Base-by-base conservation (phyloP, 352 stramenopile species). In the Phytophthora boehmeriae region DNA sequence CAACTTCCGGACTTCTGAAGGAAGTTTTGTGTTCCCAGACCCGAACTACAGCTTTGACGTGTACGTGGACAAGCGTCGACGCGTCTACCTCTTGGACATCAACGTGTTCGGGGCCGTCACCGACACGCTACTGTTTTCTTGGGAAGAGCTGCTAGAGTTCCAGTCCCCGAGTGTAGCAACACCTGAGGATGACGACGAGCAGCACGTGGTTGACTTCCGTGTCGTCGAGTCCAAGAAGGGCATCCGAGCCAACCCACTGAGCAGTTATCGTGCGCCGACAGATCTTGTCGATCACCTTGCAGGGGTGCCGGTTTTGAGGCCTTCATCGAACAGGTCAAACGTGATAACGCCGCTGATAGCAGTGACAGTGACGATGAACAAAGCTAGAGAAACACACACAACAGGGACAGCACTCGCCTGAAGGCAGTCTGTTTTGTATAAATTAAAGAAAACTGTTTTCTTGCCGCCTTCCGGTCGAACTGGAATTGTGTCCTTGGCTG, bases 91-190 rank as follows among this genome's bases (percentile, higher is more conserved):
- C 16, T 45, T 99, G 19, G 96, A 99, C 77, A 96, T 99, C 56
- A 99, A 98, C 75, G 87, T 98, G 11, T 98, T 96, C 77, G 87
- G 88, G 14, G 66, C 30, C 14, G 80, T 95, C n/a, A 98, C 96
- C 0, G 93, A 99, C 68, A 71, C 89, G 27, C 78, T 98, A n/a
- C 64, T 99, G 23, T 99, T 98, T 70, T 80, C 86, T 19, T 98
- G 93, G 93, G 67, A 86, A 6, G 93, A 99, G 60, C 59, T 94
- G 20, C 36, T 89, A 42, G 63, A 75, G 28, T 36, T 75, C 14
- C 64, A 70, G 11, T 62, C 50, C 5, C 54, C 39, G 1, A 63
- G 28, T 13, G 32, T 55, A 38, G 36, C 49, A 11, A 73, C 53
- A 0, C 36, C 59, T 3, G 53, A 71, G 6, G 51, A 68, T 5